Evolutionary conservation across 2,329 filamentous ascomycete species (phyloP).

Genomic region (Pyrenochaeta sp.): DNA sequence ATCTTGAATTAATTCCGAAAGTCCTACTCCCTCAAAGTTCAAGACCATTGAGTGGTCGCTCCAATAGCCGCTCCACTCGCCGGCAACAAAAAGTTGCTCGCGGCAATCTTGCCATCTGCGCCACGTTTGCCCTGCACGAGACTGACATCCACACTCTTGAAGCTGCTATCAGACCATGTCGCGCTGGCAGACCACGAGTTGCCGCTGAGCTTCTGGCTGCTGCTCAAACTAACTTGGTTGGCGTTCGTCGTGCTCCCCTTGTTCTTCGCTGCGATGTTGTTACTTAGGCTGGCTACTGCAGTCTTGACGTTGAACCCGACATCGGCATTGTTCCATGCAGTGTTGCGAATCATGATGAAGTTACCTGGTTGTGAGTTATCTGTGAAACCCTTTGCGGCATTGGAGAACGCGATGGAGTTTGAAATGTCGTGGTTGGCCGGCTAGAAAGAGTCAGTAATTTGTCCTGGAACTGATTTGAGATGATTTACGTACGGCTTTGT

Average conservation of each 20-base stretch:
- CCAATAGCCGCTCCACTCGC: slow-evolving; percentile 48
- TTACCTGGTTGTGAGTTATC: slow-evolving; percentile 56
- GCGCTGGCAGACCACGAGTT: slow-evolving; percentile 54
- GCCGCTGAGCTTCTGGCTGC: slow-evolving; percentile 37
- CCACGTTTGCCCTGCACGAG: slow-evolving; percentile 49
- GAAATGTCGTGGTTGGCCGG: slow-evolving; percentile 54
- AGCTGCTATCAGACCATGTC: slow-evolving; percentile 50
- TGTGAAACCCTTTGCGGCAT: slow-evolving; percentile 56
- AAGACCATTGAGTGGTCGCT: slow-evolving; percentile 45
- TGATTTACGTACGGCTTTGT: slow-evolving; percentile 18
- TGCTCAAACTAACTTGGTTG: slow-evolving; percentile 25
- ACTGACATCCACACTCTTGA: slow-evolving; percentile 48
- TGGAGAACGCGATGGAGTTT: slow-evolving; percentile 57
- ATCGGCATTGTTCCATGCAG: slow-evolving; percentile 56
- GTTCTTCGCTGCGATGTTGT: slow-evolving; percentile 52
- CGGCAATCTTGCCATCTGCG: slow-evolving; percentile 50
- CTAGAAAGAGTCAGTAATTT: not conserved
- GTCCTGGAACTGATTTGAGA: not conserved
- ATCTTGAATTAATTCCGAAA: too few species aligned
- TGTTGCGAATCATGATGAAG: slow-evolving; percentile 53
- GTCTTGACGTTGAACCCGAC: slow-evolving; percentile 51
- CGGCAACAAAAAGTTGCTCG: slow-evolving; percentile 54
- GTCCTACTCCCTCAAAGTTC: too few species aligned
- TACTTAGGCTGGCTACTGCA: slow-evolving; percentile 45
- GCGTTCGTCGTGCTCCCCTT: slow-evolving; percentile 24